Percentiles rank a stretch among this genome's conserved stretches.
These are phyloP conservation scores for Lepiota brunneoincarnata DNA, from an alignment of 768 basidiomycete species.

Conservation along the genomic window DNA sequence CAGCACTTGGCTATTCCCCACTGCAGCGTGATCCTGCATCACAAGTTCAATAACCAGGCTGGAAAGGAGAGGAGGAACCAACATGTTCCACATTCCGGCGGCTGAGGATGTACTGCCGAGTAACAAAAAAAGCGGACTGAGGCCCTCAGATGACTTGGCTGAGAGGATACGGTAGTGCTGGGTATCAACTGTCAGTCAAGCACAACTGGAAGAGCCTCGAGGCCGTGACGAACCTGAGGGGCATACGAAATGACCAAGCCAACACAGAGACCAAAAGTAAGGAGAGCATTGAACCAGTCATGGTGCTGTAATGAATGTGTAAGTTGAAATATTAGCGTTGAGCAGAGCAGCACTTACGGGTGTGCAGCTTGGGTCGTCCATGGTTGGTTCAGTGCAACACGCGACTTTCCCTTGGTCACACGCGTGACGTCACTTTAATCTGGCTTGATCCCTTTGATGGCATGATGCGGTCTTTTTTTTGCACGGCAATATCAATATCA, in stretches of 20 bases:
- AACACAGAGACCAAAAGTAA: constrained; percentile 61
- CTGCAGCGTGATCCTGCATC: constrained; percentile 11
- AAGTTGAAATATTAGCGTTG: too few species aligned
- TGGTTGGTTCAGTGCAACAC: not conserved
- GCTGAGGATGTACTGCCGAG: constrained; percentile 85
- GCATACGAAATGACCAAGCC: constrained; percentile 82
- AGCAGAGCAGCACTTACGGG: not conserved
- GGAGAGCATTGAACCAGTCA: constrained; percentile 66
- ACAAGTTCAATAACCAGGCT: constrained; percentile 11
- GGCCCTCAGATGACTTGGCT: constrained; percentile 78
- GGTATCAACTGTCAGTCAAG: not conserved
- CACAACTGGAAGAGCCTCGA: not conserved
- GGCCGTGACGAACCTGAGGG: constrained; percentile 60
- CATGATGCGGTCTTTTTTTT: too few species aligned
- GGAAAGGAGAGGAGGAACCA: constrained; percentile 18
- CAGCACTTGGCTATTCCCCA: not conserved
- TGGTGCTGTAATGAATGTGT: constrained; percentile 46
- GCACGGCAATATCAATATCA: too few species aligned
- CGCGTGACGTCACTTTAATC: too few species aligned
- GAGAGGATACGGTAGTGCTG: constrained; percentile 81
- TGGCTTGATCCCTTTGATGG: too few species aligned
- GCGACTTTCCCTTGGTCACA: too few species aligned
- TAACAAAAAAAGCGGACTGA: constrained; percentile 89
- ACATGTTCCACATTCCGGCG: constrained; percentile 85
- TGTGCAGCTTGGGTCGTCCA: constrained; percentile 2